These are phyloP conservation scores for Diaporthe citriasiana DNA, from an alignment of 2,329 filamentous ascomycete species.

Conservation along the genomic window DNA sequence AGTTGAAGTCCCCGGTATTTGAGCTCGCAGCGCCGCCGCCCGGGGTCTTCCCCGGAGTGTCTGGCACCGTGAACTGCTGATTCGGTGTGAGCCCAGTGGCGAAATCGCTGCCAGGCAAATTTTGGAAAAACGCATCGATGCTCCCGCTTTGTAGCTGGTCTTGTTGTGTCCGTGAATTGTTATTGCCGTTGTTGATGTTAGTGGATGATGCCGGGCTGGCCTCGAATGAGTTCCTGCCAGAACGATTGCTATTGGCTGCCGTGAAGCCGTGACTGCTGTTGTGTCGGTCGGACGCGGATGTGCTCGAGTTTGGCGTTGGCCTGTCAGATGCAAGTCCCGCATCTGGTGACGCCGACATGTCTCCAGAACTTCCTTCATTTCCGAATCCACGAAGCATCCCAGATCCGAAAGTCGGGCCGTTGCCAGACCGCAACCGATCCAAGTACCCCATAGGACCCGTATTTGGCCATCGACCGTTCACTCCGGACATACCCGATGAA, in stretches of 20 bases:
- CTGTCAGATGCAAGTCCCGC: slow-evolving; percentile 62
- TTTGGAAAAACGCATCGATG: slow-evolving; percentile 57
- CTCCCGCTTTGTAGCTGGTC: slow-evolving; percentile 50
- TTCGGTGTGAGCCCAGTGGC: slow-evolving; percentile 53
- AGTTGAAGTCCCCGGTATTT: slow-evolving; percentile 53
- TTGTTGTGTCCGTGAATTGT: slow-evolving; percentile 50
- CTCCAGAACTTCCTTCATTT: slow-evolving; percentile 59
- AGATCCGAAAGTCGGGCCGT: slow-evolving; percentile 43
- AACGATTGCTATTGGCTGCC: slow-evolving; percentile 45
- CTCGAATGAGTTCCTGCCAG: slow-evolving; percentile 63
- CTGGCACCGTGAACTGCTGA: slow-evolving; percentile 53
- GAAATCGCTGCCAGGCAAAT: slow-evolving; percentile 54
- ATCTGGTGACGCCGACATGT: slow-evolving; percentile 64
- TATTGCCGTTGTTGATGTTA: slow-evolving; percentile 48
- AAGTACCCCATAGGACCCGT: slow-evolving; percentile 13
- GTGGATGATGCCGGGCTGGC: slow-evolving; percentile 65
- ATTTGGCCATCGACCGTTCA: slow-evolving; percentile 43
- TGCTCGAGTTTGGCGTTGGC: slow-evolving; percentile 73
- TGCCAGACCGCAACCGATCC: slow-evolving; percentile 35
- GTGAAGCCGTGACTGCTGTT: slow-evolving; percentile 38
- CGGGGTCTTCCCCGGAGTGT: slow-evolving; percentile 52
- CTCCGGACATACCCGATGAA: slow-evolving; percentile 46
- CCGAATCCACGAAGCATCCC: slow-evolving; percentile 58
- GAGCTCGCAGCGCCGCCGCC: slow-evolving; percentile 21
- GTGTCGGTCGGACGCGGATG: slow-evolving; percentile 59